Conservation (phyloP, 73 alveolate genomes). For the Symbiodinium pilosum region DNA sequence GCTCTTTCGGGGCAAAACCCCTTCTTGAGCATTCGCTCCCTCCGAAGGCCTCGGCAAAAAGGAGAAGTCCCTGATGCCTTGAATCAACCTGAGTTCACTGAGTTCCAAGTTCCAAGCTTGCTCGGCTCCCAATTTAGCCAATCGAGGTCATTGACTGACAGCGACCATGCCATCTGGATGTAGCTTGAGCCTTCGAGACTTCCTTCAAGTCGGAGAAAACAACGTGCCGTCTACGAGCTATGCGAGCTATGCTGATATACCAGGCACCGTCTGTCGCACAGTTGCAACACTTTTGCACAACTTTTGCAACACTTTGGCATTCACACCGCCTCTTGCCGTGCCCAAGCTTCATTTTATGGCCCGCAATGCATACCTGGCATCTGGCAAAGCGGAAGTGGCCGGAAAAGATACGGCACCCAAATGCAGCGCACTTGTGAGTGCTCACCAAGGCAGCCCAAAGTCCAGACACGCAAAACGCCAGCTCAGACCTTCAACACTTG, state of each 20-base stretch:
- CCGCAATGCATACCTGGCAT: not conserved
- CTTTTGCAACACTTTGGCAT: not conserved
- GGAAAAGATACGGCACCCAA: too few species aligned
- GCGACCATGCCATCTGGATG: not conserved
- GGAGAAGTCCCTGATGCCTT: not conserved
- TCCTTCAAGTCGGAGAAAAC: not conserved
- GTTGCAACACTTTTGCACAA: too few species aligned
- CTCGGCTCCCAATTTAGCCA: not conserved
- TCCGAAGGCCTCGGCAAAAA: not conserved
- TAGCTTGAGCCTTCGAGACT: not conserved
- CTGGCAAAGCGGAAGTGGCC: not conserved
- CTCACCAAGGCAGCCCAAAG: slow-evolving; percentile 92
- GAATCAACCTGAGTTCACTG: too few species aligned
- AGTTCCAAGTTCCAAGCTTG: not conserved
- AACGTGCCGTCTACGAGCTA: too few species aligned
- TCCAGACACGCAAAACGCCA: slow-evolving; percentile 44
- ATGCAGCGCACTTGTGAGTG: slow-evolving; percentile 62
- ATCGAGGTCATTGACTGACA: not conserved
- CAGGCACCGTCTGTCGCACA: too few species aligned
- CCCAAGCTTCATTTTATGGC: not conserved
- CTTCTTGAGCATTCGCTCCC: not conserved
- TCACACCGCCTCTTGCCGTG: not conserved
- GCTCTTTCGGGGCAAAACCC: not conserved
- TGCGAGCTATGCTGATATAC: too few species aligned
- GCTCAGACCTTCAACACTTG: slow-evolving; percentile 60